Conservation (phyloP, 768 basidiomycete genomes). For the Tulasnella sp. region DNA sequence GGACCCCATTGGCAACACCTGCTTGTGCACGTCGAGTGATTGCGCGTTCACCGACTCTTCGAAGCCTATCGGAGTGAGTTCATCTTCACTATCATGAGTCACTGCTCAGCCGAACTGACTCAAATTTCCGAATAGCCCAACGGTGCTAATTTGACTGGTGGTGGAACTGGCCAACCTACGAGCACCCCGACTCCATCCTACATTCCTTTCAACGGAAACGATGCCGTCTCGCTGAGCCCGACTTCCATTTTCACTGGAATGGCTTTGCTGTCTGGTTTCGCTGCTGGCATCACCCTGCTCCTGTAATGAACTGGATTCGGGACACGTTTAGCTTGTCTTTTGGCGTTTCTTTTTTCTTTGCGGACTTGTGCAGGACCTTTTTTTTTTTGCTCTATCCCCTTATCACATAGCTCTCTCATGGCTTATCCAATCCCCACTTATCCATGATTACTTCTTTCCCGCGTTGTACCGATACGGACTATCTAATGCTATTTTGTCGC, state of each 20-base stretch:
- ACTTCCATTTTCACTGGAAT: background rate
- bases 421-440: background rate
- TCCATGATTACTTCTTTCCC: background rate
- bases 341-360: background rate
- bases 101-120: background rate
- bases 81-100: background rate
- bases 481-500: background rate
- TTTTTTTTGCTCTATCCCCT: background rate
- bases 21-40: constrained; percentile 43
- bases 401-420: background rate
- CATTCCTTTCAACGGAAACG: constrained; percentile 36
- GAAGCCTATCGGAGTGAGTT: constrained; percentile 50
- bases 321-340: background rate
- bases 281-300: background rate
- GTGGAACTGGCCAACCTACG: constrained; percentile 32
- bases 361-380: background rate
- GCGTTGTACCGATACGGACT: background rate
- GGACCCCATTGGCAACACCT: constrained; percentile 59
- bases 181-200: constrained; percentile 28
- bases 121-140: constrained; percentile 36
- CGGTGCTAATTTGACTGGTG: constrained; percentile 57
- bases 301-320: background rate
- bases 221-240: background rate
- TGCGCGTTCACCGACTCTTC: constrained; percentile 57
- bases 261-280: background rate